Percentiles rank a stretch among this genome's conserved stretches.
Conservation (phyloP, 1,139 yeast species). For the Petasospora rhodanensis region DNA sequence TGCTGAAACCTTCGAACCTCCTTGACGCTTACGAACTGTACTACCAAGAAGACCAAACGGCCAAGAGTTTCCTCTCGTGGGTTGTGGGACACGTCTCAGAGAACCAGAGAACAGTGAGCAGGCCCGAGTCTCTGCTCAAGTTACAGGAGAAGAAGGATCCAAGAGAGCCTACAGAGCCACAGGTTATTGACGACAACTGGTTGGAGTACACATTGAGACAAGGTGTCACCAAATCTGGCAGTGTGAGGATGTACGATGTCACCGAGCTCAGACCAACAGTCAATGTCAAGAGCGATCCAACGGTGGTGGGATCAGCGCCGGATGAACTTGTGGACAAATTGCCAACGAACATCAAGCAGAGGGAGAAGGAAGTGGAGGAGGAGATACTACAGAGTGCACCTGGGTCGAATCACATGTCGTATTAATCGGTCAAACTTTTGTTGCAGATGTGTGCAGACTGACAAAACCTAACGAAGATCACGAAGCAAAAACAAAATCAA, state of each 20-base stretch:
- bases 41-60: constrained; percentile 33
- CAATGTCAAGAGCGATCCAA: constrained; percentile 18
- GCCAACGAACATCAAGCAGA: constrained; percentile 8
- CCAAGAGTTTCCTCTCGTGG: constrained; percentile 46
- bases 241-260: constrained; percentile 30
- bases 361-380: not conserved
- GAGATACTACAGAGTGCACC: not conserved
- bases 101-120: constrained; percentile 35
- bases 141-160: too few species aligned
- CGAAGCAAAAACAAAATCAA: too few species aligned
- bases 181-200: constrained; percentile 33
- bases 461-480: too few species aligned
- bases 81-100: constrained; percentile 37
- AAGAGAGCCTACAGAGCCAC: too few species aligned
- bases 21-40: constrained; percentile 39
- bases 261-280: constrained; percentile 27
- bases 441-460: too few species aligned
- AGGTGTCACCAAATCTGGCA: constrained; percentile 31
- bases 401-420: too few species aligned
- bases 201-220: constrained; percentile 30
- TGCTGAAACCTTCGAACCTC: constrained; percentile 44
- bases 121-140: too few species aligned
- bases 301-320: constrained; percentile 19
- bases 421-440: too few species aligned
- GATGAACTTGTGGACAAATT: constrained; percentile 12